These are phyloP conservation scores for Trichoderma harzianum DNA, from an alignment of 2,329 filamentous ascomycete species.

Conservation along the genomic window DNA sequence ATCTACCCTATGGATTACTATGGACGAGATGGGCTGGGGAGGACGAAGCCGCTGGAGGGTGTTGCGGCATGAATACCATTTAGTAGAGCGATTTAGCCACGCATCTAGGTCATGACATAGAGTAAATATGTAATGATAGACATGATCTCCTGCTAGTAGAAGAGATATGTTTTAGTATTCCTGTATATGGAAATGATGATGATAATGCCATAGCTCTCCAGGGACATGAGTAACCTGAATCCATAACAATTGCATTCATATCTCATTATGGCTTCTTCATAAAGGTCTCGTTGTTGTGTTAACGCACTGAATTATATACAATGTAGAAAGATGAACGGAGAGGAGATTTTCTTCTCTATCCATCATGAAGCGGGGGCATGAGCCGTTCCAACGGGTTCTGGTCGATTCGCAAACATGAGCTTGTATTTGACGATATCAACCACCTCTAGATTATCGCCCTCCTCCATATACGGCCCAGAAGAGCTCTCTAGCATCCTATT, in stretches of 20 bases:
- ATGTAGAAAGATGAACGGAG: neutral
- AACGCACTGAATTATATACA: neutral
- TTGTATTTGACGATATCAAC: slow-evolving; percentile 86
- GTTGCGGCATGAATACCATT: slow-evolving; percentile 21
- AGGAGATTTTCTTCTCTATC: too few relatives aligned
- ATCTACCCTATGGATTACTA: slow-evolving; percentile 99
- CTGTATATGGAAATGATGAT: neutral
- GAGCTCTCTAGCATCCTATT: slow-evolving; percentile 42
- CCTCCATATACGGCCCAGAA: slow-evolving; percentile 37
- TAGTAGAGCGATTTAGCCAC: neutral
- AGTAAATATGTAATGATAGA: neutral
- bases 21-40: slow-evolving; percentile 82
- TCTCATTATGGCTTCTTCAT: too few relatives aligned
- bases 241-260: neutral
- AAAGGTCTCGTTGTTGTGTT: neutral
- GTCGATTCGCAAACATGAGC: slow-evolving; percentile 76
- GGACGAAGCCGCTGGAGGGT: slow-evolving; percentile 57
- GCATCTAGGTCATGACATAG: neutral
- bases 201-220: too few relatives aligned
- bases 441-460: slow-evolving; percentile 65
- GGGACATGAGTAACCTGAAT: neutral
- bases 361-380: slow-evolving; percentile 24
- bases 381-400: slow-evolving; percentile 71
- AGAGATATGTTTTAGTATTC: neutral
- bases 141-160: neutral